phyloP scores from a whole-genome alignment of 1,139 yeast species.

The Hanseniaspora uvarum region DNA sequence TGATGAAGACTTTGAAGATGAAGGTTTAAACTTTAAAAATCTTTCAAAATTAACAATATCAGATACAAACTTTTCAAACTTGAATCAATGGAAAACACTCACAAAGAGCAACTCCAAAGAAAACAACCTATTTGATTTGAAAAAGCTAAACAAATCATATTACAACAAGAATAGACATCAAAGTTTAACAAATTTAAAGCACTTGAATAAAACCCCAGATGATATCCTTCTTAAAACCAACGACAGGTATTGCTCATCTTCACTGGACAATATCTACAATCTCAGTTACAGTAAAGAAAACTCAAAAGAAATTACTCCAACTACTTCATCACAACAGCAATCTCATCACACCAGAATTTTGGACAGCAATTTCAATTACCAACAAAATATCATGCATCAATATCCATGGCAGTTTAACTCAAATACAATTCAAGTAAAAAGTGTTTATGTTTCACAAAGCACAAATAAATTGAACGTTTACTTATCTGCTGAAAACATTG shows the following conservation, averaged over 20 bases:
- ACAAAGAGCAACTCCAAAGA: not conserved
- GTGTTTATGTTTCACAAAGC: not conserved
- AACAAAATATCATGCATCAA: constrained; percentile 1
- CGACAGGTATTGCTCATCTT: not conserved
- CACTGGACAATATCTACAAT: not conserved
- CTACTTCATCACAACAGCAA: not conserved
- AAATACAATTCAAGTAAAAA: constrained; percentile 7
- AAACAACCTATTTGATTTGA: not conserved
- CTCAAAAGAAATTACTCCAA: not conserved
- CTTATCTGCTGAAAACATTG: constrained; percentile 27
- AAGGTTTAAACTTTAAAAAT: constrained; percentile 10
- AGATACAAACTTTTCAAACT: not conserved
- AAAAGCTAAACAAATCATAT: constrained; percentile 1
- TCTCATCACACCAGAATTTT: not conserved
- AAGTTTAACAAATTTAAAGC: not conserved
- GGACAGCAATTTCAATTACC: constrained; percentile 10
- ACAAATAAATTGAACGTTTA: constrained; percentile 23
- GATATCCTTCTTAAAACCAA: not conserved
- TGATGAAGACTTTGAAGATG: constrained; percentile 8
- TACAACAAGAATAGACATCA: constrained; percentile 1
- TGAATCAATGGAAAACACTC: constrained; percentile 1
- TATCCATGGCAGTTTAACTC: constrained; percentile 15
- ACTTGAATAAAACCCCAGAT: not conserved
- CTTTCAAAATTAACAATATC: not conserved
- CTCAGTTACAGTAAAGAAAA: not conserved